Base-by-base conservation (phyloP, 768 basidiomycete genomes). In the Kwoniella bestiolae region DNA sequence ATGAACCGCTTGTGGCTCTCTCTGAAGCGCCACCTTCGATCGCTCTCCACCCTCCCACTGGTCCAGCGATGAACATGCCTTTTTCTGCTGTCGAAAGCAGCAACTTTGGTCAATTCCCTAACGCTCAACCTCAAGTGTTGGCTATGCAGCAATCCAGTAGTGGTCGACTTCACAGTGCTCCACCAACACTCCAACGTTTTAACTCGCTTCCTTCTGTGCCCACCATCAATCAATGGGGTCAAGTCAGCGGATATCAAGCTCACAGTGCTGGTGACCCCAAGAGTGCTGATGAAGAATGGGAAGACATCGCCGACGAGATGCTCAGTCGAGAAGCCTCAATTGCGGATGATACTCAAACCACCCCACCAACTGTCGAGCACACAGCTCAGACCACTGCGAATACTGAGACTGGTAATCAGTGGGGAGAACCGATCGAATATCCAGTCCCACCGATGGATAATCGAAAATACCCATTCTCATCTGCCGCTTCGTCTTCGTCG, bases 131-230 rank as follows among this genome's bases (percentile, higher is more conserved):
- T 14, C 69, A 68, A 53, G 23, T 62, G 44, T 32, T 56, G 46
- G 52, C 64, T n/a, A 34, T 56, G n/a, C 31, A 35, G 2, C 57
- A 44, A 5, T 34, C 56, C 2, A 59, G 58, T n/a, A 46, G 34
- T 29, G 61, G 57, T 56, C 63, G 73, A 32, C 58, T 77, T 3
- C 72, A 72, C 38, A 70, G 68, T 21, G 75, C 75, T 23, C 75
- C 75, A 0, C 70, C 75, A 6, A 56, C 45, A 14, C 44, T 77
- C 25, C 64, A 70, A 26, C 60, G 75, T 3, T 77, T 72, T 69
- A 65, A 73, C 53, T 72, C 72, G n/a, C 45, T 69, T 26, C 75
- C 75, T 4, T 12, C 58, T 21, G 44, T 72, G 9, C 72, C 75
- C 0, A 71, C 70, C n/a, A 35, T 69, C 9, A 28, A 32, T 21